Base-by-base conservation (phyloP, 1,284 basidiomycete species). In the Erythrobasidium hasegawianum region DNA sequence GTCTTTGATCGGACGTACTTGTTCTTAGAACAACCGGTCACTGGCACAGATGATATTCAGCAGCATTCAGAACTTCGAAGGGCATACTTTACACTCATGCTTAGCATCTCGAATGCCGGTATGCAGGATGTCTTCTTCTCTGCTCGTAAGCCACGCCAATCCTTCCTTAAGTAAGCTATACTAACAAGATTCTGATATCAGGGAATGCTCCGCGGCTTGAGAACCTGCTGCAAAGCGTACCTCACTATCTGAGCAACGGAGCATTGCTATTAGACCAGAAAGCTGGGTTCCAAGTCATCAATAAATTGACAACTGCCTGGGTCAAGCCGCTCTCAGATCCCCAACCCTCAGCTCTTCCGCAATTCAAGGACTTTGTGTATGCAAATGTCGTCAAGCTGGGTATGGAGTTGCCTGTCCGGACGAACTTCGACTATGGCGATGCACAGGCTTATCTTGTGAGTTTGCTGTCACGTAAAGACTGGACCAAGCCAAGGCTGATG, bases 341-440 rank as follows among this genome's bases (percentile, higher is more conserved):
- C 29, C 62, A 41, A 73, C 75, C 41, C 58, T 62, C 70, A 59
- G 43, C 45, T 10, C 18, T 70, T 73, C 90, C 91, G 13, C 95
- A 95, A 0, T 98, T 97, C 75, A 92, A 97, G 72, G 83, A 84
- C 13, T 96, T 96, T 76, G 83, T 97, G 57, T 99, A 98, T 76
- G 88, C 95, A 71, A 85, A 87, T 9, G 80, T 97, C 47, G 81
- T 97, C 57, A 90, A 90, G 2, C 80, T 87, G 1, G 87, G 87
- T 38, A 97, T 99, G 76, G 82, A 86, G 22, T 85, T 97, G 3
- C 86, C 93, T 0, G 86, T 88, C 13, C 81, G 84, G 22, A 84
- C 87, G 0, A 83, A 85, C 47, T 93, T 97, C 75, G 95, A 95
- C 75, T 81, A 89, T 71, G 88, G 88, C 73, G 91, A 95, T 74